phyloP scores from a whole-genome alignment of 192 early-diverging fungal genomes.

The Coemansia sp. region DNA sequence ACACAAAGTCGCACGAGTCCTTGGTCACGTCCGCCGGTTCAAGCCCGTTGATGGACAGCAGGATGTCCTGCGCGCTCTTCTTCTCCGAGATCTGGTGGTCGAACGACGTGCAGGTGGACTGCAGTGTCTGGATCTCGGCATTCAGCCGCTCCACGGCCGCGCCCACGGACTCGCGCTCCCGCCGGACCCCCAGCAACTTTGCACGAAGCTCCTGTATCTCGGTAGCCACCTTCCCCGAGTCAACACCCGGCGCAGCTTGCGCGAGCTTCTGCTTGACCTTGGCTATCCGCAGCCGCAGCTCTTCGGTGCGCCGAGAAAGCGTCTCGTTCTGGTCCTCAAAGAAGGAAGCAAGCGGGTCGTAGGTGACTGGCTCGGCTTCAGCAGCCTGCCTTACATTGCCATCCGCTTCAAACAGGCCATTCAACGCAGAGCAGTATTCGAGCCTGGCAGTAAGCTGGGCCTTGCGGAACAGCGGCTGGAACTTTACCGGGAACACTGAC shows the following conservation, averaged over 20 bases:
- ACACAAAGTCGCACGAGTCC: slow-evolving; percentile 39
- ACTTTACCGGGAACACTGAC: slow-evolving; percentile 6
- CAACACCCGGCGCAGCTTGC: slow-evolving; percentile 12
- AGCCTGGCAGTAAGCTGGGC: slow-evolving; percentile 34
- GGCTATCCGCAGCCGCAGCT: slow-evolving; percentile 29
- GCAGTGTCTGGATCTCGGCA: slow-evolving; percentile 23
- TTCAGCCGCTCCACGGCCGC: slow-evolving; percentile 12
- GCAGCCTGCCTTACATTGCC: slow-evolving; percentile 19
- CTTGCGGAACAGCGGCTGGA: slow-evolving; percentile 34
- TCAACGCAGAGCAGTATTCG: slow-evolving; percentile 35
- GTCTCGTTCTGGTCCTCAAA: slow-evolving; percentile 21
- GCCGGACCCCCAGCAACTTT: slow-evolving; percentile 6
- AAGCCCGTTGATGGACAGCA: slow-evolving; percentile 43
- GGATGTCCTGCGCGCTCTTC: slow-evolving; percentile 32
- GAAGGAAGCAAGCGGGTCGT: slow-evolving; percentile 5
- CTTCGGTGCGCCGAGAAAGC: slow-evolving; percentile 18
- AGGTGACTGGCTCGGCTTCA: slow-evolving; percentile 4
- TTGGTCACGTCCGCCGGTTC: slow-evolving; percentile 21
- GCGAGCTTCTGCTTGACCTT: slow-evolving; percentile 19
- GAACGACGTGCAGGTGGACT: slow-evolving; percentile 19
- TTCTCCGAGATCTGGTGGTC: slow-evolving; percentile 35
- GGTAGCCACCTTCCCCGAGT: slow-evolving; percentile 2
- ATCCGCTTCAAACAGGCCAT: slow-evolving; percentile 37
- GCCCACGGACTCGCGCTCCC: slow-evolving; percentile 12
- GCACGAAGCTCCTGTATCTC: slow-evolving; percentile 28